These are phyloP conservation scores for Avena eriantha DNA, from an alignment of 176 grass and related monocot genomes.

Conservation along the genomic window DNA sequence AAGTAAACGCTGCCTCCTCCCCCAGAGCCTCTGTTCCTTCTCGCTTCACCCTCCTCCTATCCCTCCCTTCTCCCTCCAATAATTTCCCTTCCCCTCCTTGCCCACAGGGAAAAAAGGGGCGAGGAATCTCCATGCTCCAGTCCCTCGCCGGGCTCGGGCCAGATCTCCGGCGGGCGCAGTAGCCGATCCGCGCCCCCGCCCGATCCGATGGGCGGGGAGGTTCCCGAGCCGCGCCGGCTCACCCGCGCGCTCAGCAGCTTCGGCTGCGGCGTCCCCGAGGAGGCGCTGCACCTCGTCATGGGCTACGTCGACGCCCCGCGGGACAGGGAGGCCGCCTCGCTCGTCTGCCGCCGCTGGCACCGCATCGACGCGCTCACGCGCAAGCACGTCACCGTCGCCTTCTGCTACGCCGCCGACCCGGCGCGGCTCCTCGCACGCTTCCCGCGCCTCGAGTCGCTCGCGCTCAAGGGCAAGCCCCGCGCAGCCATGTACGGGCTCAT, in stretches of 20 bases:
- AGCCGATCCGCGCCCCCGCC: conserved; percentile 26
- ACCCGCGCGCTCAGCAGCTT: conserved; percentile 41
- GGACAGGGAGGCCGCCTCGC: conserved; percentile 64
- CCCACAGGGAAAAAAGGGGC: not conserved
- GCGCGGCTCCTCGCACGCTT: conserved; percentile 55
- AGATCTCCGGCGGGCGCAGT: conserved; percentile 43
- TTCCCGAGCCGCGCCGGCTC: conserved; percentile 39
- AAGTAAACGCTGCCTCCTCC: conserved; percentile 36
- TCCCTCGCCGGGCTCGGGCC: not conserved
- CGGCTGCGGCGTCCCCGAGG: conserved; percentile 48
- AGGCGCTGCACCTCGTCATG: conserved; percentile 65
- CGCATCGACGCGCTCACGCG: conserved; percentile 71
- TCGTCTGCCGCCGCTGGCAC: conserved; percentile 75
- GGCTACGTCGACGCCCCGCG: conserved; percentile 65
- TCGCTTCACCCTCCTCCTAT: not conserved
- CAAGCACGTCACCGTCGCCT: conserved; percentile 76
- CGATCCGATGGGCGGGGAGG: conserved; percentile 49
- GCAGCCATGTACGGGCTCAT: conserved; percentile 82
- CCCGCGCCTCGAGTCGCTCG: conserved; percentile 69
- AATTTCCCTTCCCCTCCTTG: conserved; percentile 45
- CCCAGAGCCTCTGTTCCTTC: not conserved
- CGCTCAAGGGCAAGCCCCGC: conserved; percentile 73
- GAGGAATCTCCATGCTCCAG: conserved; percentile 41
- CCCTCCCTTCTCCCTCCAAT: conserved; percentile 49
- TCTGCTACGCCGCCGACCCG: conserved; percentile 70